These are phyloP conservation scores for Cutaneotrichosporon daszewskae DNA, from an alignment of 1,284 basidiomycete genomes.

Conservation along the genomic window DNA sequence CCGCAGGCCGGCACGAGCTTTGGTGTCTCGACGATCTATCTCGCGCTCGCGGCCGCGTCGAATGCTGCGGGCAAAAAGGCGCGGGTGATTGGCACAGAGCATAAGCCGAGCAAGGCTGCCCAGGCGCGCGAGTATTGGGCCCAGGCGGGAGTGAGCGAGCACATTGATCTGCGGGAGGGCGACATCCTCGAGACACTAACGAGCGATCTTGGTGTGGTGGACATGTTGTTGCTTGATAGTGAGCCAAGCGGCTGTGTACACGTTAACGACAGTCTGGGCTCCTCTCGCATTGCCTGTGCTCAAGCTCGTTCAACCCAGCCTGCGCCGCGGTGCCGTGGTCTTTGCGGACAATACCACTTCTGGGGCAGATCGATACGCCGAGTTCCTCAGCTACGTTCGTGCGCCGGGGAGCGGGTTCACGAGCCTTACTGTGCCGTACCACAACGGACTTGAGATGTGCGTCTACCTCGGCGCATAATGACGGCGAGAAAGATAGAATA, in stretches of 20 bases:
- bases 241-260: slow-evolving; percentile 4
- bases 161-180: slow-evolving; percentile 31
- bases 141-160: slow-evolving; percentile 20
- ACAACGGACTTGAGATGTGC: slow-evolving; percentile 24
- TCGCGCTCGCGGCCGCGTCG: slow-evolving; percentile 24
- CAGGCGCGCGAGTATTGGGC: slow-evolving; percentile 20
- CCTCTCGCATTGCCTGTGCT: slow-evolving; percentile 26
- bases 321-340: slow-evolving; percentile 22
- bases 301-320: slow-evolving; percentile 18
- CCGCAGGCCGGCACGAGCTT: slow-evolving; percentile 32
- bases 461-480: too few species aligned
- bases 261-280: slow-evolving; percentile 24
- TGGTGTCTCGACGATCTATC: slow-evolving; percentile 34
- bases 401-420: slow-evolving; percentile 3
- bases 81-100: slow-evolving; percentile 29
- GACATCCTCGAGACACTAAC: slow-evolving; percentile 29
- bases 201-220: slow-evolving; percentile 17
- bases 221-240: slow-evolving; percentile 32
- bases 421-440: slow-evolving; percentile 19
- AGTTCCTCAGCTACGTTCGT: slow-evolving; percentile 14
- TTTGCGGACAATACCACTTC: slow-evolving; percentile 20
- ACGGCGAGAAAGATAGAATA: too few species aligned
- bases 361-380: slow-evolving; percentile 19
- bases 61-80: slow-evolving; percentile 14
- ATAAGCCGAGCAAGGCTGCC: slow-evolving; percentile 23